Evolutionary conservation across 352 stramenopile genomes (phyloP).

Genomic region (Thalassiosira hispida): DNA sequence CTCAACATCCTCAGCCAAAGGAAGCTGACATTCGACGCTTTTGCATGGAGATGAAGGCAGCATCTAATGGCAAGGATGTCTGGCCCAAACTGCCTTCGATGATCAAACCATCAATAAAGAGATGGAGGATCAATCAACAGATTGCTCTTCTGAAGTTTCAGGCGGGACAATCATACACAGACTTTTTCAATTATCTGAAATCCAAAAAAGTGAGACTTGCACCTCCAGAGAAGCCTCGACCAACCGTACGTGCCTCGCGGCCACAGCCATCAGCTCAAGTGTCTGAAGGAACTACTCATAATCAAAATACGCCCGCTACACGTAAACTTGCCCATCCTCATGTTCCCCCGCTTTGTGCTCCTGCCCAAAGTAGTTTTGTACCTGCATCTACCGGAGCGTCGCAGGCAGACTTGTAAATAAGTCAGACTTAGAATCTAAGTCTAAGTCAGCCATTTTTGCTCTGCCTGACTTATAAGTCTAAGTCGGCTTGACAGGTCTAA

Average conservation of each 20-base stretch:
- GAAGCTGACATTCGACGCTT: conserved; percentile 5
- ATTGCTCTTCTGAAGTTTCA: neutral
- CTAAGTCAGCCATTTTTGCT: too few relatives aligned
- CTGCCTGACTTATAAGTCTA: too few relatives aligned
- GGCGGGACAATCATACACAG: neutral
- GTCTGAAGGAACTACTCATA: too few relatives aligned
- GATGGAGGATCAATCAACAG: conserved; percentile 19
- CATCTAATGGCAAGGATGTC: conserved; percentile 8
- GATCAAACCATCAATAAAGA: conserved; percentile 19
- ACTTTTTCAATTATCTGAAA: conserved; percentile 1
- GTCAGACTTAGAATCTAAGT: too few relatives aligned
- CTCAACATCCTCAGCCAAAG: conserved; percentile 18
- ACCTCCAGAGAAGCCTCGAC: neutral
- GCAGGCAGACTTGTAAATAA: too few relatives aligned
- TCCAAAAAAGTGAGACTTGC: neutral
- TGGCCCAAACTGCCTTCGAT: conserved; percentile 28
- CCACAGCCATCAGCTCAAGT: neutral
- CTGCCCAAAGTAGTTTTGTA: conserved; percentile 27
- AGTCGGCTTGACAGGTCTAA: too few relatives aligned
- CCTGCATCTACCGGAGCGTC: too few relatives aligned
- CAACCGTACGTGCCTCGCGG: neutral
- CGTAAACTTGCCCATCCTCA: conserved; percentile 6
- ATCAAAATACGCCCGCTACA: too few relatives aligned
- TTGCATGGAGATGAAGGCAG: conserved; percentile 17
- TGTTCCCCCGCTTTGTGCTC: conserved; percentile 25